A percentile compares a stretch with the other conserved stretches of the same genome.
Conservation (phyloP, 169 alveolate genomes). For the Plasmodium yoelii region DNA sequence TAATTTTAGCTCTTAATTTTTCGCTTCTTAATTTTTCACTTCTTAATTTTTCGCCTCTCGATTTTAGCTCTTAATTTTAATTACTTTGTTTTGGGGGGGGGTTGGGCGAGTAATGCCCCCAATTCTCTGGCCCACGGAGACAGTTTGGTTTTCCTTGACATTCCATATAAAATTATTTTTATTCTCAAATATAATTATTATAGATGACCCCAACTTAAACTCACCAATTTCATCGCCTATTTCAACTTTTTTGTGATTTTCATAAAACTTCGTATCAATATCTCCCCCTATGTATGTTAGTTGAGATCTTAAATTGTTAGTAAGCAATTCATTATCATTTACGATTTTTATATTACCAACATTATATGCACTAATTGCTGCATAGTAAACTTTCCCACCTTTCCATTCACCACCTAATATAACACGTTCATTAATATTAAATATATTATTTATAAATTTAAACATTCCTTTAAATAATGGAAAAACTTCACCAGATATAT, state of each 20-base stretch:
- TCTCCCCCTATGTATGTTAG: slow-evolving; percentile 67
- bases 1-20: too few relatives aligned
- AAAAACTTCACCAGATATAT: slow-evolving; percentile 64
- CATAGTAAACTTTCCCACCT: slow-evolving; percentile 59
- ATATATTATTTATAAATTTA: slow-evolving; percentile 49
- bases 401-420: slow-evolving; percentile 60
- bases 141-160: slow-evolving; percentile 8
- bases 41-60: not conserved
- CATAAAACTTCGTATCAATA: slow-evolving; percentile 61
- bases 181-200: slow-evolving; percentile 59
- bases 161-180: slow-evolving; percentile 44
- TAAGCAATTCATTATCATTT: slow-evolving; percentile 49
- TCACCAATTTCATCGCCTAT: slow-evolving; percentile 74
- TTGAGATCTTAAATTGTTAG: slow-evolving; percentile 51
- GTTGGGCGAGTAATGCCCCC: slow-evolving; percentile 4
- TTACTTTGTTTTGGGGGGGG: not conserved
- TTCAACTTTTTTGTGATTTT: slow-evolving; percentile 14
- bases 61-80: not conserved
- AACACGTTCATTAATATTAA: slow-evolving; percentile 62
- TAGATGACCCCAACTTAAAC: slow-evolving; percentile 61
- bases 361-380: slow-evolving; percentile 66
- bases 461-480: slow-evolving; percentile 60
- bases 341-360: slow-evolving; percentile 48
- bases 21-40: too few relatives aligned
- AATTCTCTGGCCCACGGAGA: slow-evolving; percentile 39